Evolutionary conservation across 805 yeast species (phyloP).

Genomic region (Saccharomycopsis sp.): DNA sequence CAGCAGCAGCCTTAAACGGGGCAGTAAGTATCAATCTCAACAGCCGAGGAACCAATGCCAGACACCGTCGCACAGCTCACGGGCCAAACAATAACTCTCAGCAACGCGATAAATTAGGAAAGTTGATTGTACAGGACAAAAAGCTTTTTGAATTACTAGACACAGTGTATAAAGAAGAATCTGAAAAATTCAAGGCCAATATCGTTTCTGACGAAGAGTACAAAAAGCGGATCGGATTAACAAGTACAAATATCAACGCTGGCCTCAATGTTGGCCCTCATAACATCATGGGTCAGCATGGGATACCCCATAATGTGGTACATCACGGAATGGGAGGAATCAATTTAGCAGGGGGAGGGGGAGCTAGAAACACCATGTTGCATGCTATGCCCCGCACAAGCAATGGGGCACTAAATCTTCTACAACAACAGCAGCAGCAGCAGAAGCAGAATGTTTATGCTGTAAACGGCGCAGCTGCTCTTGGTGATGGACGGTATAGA

Average conservation of each 20-base stretch:
- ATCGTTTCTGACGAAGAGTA: background rate
- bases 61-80: background rate
- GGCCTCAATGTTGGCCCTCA: background rate
- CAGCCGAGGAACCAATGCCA: background rate
- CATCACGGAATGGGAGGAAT: background rate
- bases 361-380: slow-evolving; percentile 1
- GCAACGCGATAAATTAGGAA: background rate
- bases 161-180: background rate
- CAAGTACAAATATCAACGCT: background rate
- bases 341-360: background rate
- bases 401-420: background rate
- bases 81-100: background rate
- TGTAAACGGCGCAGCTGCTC: background rate
- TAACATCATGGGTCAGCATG: background rate
- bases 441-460: background rate
- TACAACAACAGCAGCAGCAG: background rate
- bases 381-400: background rate
- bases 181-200: background rate
- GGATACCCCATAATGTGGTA: background rate
- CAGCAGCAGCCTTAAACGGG: background rate
- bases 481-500: background rate
- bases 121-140: background rate
- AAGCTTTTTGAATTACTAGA: background rate
- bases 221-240: background rate
- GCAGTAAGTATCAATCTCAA: background rate